A percentile compares a stretch with the other conserved stretches of the same genome.
phyloP scores from a whole-genome alignment of 1,284 basidiomycete genomes.

The Malassezia japonica region DNA sequence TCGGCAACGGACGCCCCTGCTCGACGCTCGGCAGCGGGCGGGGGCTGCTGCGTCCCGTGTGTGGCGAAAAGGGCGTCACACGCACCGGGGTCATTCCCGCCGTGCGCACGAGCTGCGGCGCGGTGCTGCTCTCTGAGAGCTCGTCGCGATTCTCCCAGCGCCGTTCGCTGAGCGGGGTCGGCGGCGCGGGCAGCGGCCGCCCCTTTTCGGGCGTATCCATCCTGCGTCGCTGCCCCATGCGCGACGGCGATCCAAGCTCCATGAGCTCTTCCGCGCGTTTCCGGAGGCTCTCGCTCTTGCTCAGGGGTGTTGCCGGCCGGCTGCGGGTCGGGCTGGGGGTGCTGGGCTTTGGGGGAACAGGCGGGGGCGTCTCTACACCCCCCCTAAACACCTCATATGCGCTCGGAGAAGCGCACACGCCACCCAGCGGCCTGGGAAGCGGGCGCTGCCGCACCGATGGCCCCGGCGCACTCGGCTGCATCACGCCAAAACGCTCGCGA shows the following conservation, averaged over 20 bases:
- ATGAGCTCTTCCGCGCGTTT: slow-evolving; percentile 8
- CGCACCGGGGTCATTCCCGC: not conserved
- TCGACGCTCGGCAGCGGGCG: not conserved
- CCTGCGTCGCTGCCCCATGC: not conserved
- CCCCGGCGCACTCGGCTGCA: not conserved
- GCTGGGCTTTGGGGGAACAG: not conserved
- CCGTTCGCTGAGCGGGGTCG: not conserved
- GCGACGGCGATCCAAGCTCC: slow-evolving; percentile 7
- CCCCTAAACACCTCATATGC: slow-evolving; percentile 6
- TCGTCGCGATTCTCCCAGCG: not conserved
- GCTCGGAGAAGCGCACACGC: slow-evolving; percentile 1
- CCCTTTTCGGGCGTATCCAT: not conserved
- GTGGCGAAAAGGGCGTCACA: not conserved
- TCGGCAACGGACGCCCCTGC: not conserved
- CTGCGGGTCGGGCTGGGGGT: not conserved
- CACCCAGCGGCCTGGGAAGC: slow-evolving; percentile 8
- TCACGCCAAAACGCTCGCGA: not conserved
- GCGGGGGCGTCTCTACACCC: not conserved
- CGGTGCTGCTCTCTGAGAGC: too few species aligned
- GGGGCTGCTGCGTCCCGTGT: not conserved
- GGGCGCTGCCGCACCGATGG: slow-evolving; percentile 6
- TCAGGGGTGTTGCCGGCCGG: not conserved
- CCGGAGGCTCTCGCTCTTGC: not conserved
- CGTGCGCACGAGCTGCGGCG: not conserved
- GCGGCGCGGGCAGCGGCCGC: not conserved